These are phyloP conservation scores for Paramecium bursaria DNA, from an alignment of 73 alveolate genomes.

Conservation along the genomic window DNA sequence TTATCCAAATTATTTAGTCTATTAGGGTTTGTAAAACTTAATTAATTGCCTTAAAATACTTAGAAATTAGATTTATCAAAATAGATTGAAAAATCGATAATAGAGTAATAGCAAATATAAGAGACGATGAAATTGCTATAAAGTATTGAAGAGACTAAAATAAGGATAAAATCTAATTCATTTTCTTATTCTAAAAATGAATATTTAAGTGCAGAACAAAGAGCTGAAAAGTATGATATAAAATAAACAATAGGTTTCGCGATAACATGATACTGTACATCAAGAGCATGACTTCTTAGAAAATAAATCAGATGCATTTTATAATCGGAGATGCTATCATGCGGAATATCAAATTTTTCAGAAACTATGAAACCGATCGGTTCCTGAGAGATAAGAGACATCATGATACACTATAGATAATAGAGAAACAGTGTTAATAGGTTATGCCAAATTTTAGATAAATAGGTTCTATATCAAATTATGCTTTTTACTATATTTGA, in stretches of 20 bases:
- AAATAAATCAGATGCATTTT: slow-evolving; percentile 26
- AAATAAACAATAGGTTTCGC: neutral
- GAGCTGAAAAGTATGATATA: slow-evolving; percentile 40
- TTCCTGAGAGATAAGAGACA: neutral
- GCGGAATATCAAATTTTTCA: slow-evolving; percentile 28
- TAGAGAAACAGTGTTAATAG: slow-evolving; percentile 22
- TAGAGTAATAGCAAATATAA: too few species aligned
- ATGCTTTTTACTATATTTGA: neutral
- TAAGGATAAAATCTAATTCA: too few species aligned
- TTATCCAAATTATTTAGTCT: too few species aligned
- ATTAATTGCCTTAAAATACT: too few species aligned
- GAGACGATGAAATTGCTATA: too few species aligned
- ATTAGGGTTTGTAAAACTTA: too few species aligned
- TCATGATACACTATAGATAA: slow-evolving; percentile 8
- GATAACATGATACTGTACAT: slow-evolving; percentile 1
- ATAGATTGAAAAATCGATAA: too few species aligned
- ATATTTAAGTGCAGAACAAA: too few species aligned
- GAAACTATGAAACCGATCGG: slow-evolving; percentile 45
- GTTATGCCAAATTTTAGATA: neutral
- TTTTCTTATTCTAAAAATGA: too few species aligned
- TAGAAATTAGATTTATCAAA: too few species aligned
- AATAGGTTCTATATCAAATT: neutral
- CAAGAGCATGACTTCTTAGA: neutral
- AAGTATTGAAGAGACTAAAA: too few species aligned
- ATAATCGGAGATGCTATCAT: slow-evolving; percentile 35